Conservation (phyloP, 2,329 filamentous ascomycete species). For the Epichloe festucae region DNA sequence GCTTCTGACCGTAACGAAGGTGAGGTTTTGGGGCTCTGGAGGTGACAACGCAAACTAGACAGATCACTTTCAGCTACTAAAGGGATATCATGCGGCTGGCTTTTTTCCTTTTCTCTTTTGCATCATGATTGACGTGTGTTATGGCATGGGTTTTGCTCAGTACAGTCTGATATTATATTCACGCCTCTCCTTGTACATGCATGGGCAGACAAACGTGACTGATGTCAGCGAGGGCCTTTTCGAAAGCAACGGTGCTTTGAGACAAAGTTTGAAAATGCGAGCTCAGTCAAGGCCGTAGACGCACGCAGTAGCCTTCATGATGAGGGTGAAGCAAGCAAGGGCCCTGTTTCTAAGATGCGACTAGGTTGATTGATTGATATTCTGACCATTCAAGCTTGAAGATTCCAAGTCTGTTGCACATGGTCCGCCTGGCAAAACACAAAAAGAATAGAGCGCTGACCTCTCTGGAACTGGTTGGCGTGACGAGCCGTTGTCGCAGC, state of each 20-base stretch:
- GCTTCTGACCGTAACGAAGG: conserved; percentile 12
- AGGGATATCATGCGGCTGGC: conserved; percentile 25
- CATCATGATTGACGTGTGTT: conserved; percentile 19
- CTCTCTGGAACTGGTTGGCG: not conserved
- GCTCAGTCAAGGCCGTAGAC: not conserved
- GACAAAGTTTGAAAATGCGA: not conserved
- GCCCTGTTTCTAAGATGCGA: too few species aligned
- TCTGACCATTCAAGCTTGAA: too few species aligned
- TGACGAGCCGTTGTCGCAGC: conserved; percentile 6
- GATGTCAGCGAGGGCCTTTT: not conserved
- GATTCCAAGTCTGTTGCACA: not conserved
- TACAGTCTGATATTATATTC: not conserved
- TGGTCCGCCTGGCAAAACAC: too few species aligned
- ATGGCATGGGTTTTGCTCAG: conserved; percentile 10
- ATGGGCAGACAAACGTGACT: not conserved
- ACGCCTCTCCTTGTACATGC: not conserved
- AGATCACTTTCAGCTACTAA: conserved; percentile 23
- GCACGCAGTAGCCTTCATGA: not conserved
- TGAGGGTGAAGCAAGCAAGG: too few species aligned
- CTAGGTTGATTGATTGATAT: too few species aligned
- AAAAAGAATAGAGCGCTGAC: too few species aligned
- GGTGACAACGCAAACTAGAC: conserved; percentile 22
- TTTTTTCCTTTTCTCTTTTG: conserved; percentile 17
- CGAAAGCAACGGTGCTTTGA: not conserved
- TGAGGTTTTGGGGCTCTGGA: conserved; percentile 14